Percentiles rank a stretch among this genome's conserved stretches.
phyloP scores from a whole-genome alignment of 106 monocot species.

The Allium cepa region DNA sequence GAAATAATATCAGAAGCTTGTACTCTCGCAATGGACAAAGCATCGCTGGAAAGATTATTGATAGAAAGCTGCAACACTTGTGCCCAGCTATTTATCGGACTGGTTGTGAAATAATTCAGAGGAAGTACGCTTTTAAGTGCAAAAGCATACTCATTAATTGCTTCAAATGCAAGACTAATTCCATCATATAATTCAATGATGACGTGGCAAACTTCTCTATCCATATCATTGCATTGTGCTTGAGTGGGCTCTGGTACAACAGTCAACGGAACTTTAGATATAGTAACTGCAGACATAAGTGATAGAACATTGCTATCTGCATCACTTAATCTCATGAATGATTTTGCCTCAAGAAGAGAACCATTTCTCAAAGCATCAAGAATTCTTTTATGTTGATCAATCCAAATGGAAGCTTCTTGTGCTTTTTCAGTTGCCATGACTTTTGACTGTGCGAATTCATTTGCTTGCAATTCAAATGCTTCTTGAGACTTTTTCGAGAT shows the following conservation, averaged over 20 bases:
- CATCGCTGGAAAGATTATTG: conserved; percentile 65
- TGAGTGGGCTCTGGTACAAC: conserved; percentile 94
- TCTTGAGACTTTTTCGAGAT: conserved; percentile 53
- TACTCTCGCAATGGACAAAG: conserved; percentile 53
- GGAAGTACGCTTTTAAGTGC: conserved; percentile 79
- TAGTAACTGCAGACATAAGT: conserved; percentile 66
- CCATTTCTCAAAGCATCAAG: conserved; percentile 71
- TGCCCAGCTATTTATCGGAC: conserved; percentile 73
- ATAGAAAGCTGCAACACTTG: conserved; percentile 72
- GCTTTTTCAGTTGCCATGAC: conserved; percentile 55
- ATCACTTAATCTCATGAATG: conserved; percentile 31
- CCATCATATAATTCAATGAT: conserved; percentile 60
- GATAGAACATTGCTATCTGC: conserved; percentile 59
- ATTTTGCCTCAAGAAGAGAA: conserved; percentile 39
- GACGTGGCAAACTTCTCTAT: conserved; percentile 63
- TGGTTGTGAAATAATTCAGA: conserved; percentile 68
- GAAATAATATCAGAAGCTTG: conserved; percentile 72
- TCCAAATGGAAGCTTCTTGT: conserved; percentile 63
- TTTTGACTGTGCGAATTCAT: conserved; percentile 80
- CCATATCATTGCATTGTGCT: conserved; percentile 78
- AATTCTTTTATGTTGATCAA: conserved; percentile 74
- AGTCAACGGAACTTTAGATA: conserved; percentile 80
- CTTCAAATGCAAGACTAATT: conserved; percentile 55
- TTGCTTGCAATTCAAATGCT: conserved; percentile 73
- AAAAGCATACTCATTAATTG: conserved; percentile 66